Evolutionary conservation across 2,329 filamentous ascomycete species (phyloP).

Genomic region (Cryphonectria nitschkei): DNA sequence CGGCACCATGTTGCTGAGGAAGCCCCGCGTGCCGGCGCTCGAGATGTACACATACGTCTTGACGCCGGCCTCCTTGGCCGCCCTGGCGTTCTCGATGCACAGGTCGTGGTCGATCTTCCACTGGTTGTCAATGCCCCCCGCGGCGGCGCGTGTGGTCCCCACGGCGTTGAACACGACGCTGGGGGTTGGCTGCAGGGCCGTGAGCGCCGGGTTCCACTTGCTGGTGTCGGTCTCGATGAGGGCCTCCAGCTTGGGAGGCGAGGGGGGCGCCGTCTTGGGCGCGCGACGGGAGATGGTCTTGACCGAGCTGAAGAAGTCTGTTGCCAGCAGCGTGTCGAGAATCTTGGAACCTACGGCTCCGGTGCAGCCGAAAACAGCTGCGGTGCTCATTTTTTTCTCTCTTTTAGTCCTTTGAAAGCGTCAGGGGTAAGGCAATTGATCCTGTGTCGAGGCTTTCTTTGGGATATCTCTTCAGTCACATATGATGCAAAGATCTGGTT

Average conservation of each 20-base stretch:
- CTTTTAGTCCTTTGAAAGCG: too few species aligned
- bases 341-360: conserved; percentile 75
- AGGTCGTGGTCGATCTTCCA: conserved; percentile 88
- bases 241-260: conserved; percentile 64
- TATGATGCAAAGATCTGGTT: neutral
- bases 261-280: conserved; percentile 51
- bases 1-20: conserved; percentile 49
- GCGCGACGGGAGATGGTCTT: conserved; percentile 69
- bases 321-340: conserved; percentile 64
- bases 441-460: neutral
- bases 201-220: conserved; percentile 68
- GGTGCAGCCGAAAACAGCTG: conserved; percentile 65
- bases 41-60: conserved; percentile 80
- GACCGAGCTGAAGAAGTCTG: conserved; percentile 53
- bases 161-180: conserved; percentile 75
- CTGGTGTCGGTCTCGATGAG: conserved; percentile 68
- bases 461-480: neutral
- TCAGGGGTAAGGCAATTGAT: neutral
- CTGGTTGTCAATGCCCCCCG: conserved; percentile 78
- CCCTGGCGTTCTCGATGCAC: conserved; percentile 76
- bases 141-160: conserved; percentile 76
- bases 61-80: conserved; percentile 72
- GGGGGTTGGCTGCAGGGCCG: conserved; percentile 58
- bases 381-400: conserved; percentile 46
- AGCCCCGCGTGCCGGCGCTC: conserved; percentile 50